A percentile compares a stretch with the other conserved stretches of the same genome.
phyloP scores from a whole-genome alignment of 192 early-diverging fungal genomes.

The Tieghemiomyces parasiticus region DNA sequence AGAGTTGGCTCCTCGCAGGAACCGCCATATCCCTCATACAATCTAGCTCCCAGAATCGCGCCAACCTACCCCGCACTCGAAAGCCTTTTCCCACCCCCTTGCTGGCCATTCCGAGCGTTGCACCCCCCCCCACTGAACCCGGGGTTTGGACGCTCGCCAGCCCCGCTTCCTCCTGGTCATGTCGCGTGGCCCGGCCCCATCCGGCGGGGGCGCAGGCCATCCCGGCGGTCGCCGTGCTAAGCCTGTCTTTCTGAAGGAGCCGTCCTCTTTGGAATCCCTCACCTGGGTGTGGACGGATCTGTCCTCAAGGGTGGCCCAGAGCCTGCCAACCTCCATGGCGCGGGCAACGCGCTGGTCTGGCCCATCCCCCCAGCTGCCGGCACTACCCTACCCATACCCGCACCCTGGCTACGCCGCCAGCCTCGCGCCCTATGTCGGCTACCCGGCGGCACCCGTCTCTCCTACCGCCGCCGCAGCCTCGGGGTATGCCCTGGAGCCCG shows the following conservation, averaged over 20 bases:
- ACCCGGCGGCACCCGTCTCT: conserved; percentile 4
- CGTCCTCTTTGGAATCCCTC: conserved; percentile 40
- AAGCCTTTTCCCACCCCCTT: no score
- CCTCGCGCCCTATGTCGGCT: conserved; percentile 15
- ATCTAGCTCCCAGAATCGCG: no score
- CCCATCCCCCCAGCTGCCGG: conserved; percentile 16
- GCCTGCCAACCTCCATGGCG: conserved; percentile 27
- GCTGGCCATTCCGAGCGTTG: no score
- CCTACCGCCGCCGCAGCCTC: conserved; percentile 1
- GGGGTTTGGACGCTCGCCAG: no score
- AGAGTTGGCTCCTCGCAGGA: no score
- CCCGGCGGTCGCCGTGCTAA: neutral
- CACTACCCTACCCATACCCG: conserved; percentile 15
- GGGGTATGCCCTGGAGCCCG: conserved; percentile 1
- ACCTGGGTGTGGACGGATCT: conserved; percentile 42
- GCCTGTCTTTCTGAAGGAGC: conserved; percentile 21
- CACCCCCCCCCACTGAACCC: no score
- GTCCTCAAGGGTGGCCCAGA: conserved; percentile 45
- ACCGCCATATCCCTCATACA: no score
- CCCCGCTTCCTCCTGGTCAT: no score
- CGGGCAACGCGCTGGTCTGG: conserved; percentile 17
- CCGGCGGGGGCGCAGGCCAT: no score
- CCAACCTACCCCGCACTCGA: no score
- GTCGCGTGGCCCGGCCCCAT: no score
- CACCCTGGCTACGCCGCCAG: conserved; percentile 8